These are phyloP conservation scores for Pyrenopolyporus hunteri DNA, from an alignment of 495 filamentous ascomycete species.

Conservation along the genomic window DNA sequence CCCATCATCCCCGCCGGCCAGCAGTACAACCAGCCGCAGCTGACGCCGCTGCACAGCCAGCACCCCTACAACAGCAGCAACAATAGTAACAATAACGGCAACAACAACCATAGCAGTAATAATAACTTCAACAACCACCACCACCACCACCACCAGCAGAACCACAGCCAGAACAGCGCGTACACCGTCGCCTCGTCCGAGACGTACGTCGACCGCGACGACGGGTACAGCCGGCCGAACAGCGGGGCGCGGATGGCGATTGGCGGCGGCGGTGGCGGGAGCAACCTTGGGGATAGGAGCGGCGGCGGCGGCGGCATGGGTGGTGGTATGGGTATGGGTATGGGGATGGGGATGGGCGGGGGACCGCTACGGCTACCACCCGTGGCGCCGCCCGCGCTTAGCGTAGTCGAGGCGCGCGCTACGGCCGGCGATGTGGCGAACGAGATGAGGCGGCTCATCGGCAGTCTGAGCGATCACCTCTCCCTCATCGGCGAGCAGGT, in stretches of 20 bases:
- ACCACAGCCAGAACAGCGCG: slow-evolving; percentile 27
- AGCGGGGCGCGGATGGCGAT: not conserved
- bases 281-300: too few relatives aligned
- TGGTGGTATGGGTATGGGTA: not conserved
- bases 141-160: slow-evolving; percentile 23
- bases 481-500: slow-evolving; percentile 40
- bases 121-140: too few relatives aligned
- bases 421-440: slow-evolving; percentile 56
- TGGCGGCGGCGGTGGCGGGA: too few relatives aligned
- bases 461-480: slow-evolving; percentile 55
- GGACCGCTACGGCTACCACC: slow-evolving; percentile 40
- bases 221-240: not conserved
- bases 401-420: slow-evolving; percentile 59
- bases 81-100: too few relatives aligned
- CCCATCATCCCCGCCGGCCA: too few relatives aligned
- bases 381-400: slow-evolving; percentile 52
- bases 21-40: too few relatives aligned
- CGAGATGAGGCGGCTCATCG: slow-evolving; percentile 61
- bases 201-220: slow-evolving; percentile 26
- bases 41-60: slow-evolving; percentile 27
- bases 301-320: too few relatives aligned
- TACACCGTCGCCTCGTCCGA: slow-evolving; percentile 25
- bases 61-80: too few relatives aligned
- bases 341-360: not conserved
- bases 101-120: too few relatives aligned